Evolutionary conservation across 257 asterid species (phyloP).

Genomic region (Ocimum tenuiflorum): DNA sequence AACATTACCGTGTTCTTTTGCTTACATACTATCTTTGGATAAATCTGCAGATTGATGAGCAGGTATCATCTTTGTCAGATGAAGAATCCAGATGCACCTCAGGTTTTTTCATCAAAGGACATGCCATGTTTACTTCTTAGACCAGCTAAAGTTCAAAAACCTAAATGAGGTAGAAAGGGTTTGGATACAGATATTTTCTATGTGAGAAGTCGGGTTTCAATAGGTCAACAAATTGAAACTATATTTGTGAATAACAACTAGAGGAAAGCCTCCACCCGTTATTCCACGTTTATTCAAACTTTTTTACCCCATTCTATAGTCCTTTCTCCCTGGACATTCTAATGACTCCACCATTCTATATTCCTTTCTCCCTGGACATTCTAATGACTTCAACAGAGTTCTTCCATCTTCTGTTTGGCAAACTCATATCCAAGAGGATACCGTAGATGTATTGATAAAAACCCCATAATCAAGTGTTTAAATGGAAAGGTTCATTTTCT

Average conservation of each 20-base stretch:
- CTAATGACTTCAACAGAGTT: background rate
- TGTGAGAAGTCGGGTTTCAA: slow-evolving; percentile 5
- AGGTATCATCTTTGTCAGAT: slow-evolving; percentile 19
- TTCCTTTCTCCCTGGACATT: background rate
- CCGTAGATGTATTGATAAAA: slow-evolving; percentile 5
- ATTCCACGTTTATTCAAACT: slow-evolving; percentile 9
- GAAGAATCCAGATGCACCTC: slow-evolving; percentile 23
- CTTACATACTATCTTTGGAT: slow-evolving; percentile 11
- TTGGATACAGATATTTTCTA: background rate
- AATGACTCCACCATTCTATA: slow-evolving; percentile 6
- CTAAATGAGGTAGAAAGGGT: slow-evolving; percentile 13
- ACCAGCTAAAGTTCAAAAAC: slow-evolving; percentile 5
- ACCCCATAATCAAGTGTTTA: background rate
- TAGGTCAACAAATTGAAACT: slow-evolving; percentile 10
- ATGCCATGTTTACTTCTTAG: background rate
- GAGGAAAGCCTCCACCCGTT: slow-evolving; percentile 13
- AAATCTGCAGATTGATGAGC: slow-evolving; percentile 44
- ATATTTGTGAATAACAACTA: slow-evolving; percentile 12
- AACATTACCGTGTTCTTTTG: background rate
- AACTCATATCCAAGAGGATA: slow-evolving; percentile 8
- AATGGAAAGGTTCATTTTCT: slow-evolving; percentile 2
- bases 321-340: background rate
- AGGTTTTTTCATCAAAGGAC: slow-evolving; percentile 23
- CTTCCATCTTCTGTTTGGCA: slow-evolving; percentile 2
- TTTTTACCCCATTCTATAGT: background rate